Evolutionary conservation across 306 rosid genomes (phyloP).

Genomic region (Begonia loranthoides): DNA sequence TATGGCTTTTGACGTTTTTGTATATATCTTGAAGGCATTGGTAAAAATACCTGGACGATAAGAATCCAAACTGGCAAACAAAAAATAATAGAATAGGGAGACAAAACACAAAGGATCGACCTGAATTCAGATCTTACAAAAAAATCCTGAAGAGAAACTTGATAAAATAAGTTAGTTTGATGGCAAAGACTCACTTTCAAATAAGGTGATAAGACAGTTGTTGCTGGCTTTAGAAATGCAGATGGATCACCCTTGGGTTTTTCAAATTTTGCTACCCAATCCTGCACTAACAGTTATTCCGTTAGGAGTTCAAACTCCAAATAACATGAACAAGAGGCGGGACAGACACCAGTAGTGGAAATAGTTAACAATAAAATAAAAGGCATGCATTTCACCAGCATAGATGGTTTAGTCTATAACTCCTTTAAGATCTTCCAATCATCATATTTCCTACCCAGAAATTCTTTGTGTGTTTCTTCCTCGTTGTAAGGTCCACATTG

Average conservation of each 20-base stretch:
- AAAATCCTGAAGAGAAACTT: conserved; percentile 5
- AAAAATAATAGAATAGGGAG: conserved; percentile 9
- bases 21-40: conserved; percentile 52
- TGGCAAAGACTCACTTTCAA: conserved; percentile 53
- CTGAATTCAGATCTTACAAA: neutral
- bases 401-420: too few relatives aligned
- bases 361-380: too few relatives aligned
- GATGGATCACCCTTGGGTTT: conserved; percentile 93
- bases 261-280: conserved; percentile 83
- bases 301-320: too few relatives aligned
- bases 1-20: conserved; percentile 44
- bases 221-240: conserved; percentile 71
- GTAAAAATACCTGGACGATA: conserved; percentile 87
- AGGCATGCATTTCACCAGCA: too few relatives aligned
- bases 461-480: too few relatives aligned
- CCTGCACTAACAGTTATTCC: conserved; percentile 19
- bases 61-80: conserved; percentile 80
- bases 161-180: neutral
- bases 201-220: conserved; percentile 83
- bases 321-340: too few relatives aligned
- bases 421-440: too few relatives aligned
- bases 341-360: too few relatives aligned
- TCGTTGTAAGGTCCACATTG: too few relatives aligned
- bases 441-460: too few relatives aligned
- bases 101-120: neutral